Conservation (phyloP, 1,284 basidiomycete species). For the Caloboletus firmus region DNA sequence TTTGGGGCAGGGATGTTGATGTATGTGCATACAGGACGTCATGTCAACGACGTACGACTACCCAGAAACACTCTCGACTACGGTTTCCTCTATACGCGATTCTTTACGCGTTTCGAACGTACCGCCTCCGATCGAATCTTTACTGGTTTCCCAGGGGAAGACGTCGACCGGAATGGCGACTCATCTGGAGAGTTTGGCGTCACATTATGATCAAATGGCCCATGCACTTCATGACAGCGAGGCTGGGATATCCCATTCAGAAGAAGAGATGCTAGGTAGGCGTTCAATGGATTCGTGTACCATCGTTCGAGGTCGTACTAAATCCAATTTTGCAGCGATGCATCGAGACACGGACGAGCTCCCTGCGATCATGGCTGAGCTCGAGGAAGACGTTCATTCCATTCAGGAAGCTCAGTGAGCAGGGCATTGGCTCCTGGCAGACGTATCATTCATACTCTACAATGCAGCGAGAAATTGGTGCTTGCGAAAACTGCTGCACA, state of each 20-base stretch:
- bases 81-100: slow-evolving; percentile 53
- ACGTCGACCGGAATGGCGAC: slow-evolving; percentile 65
- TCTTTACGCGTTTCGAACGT: slow-evolving; percentile 45
- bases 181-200: slow-evolving; percentile 66
- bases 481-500: slow-evolving; percentile 44
- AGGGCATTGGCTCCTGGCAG: neutral
- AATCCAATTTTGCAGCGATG: slow-evolving; percentile 53
- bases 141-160: slow-evolving; percentile 56
- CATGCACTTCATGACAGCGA: slow-evolving; percentile 64
- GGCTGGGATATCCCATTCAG: slow-evolving; percentile 58
- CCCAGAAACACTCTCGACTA: slow-evolving; percentile 56
- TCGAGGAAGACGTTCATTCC: slow-evolving; percentile 54
- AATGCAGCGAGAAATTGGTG: slow-evolving; percentile 46
- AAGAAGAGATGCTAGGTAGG: slow-evolving; percentile 68
- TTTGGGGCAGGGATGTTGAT: neutral
- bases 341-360: slow-evolving; percentile 74
- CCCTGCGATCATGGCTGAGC: slow-evolving; percentile 66
- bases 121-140: slow-evolving; percentile 45
- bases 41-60: slow-evolving; percentile 63
- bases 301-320: neutral
- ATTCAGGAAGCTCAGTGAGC: slow-evolving; percentile 61
- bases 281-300: neutral
- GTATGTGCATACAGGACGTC: slow-evolving; percentile 47
- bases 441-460: neutral
- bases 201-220: slow-evolving; percentile 75